Conservation (phyloP, 1,284 basidiomycete genomes). For the Spongispora temasekensis region DNA sequence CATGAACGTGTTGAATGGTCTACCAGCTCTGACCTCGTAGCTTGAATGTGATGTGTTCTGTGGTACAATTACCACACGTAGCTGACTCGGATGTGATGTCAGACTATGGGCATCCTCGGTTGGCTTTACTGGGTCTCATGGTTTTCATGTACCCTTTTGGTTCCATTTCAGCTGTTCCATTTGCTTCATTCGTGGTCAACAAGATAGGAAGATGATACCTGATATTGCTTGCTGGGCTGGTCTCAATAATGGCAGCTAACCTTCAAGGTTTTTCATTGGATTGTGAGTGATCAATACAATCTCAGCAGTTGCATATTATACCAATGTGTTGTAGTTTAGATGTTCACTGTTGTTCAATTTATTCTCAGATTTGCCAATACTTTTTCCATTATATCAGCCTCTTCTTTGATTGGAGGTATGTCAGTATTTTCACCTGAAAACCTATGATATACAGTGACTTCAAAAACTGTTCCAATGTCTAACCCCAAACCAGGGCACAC, state of each 20-base stretch:
- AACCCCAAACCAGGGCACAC: too few species aligned
- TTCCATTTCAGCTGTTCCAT: constrained; percentile 11
- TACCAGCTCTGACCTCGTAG: constrained; percentile 26
- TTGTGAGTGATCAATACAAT: constrained; percentile 6
- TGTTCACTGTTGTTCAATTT: constrained; percentile 24
- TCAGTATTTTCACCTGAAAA: neutral
- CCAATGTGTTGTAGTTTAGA: constrained; percentile 10
- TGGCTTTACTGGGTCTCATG: constrained; percentile 18
- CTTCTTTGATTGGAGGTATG: constrained; percentile 22
- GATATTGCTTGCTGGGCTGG: constrained; percentile 16
- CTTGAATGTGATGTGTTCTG: constrained; percentile 17
- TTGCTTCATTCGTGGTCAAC: constrained; percentile 17
- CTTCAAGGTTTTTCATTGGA: constrained; percentile 21
- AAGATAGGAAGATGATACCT: constrained; percentile 19
- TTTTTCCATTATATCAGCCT: constrained; percentile 16
- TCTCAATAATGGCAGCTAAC: constrained; percentile 12
- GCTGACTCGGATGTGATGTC: neutral
- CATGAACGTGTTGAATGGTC: constrained; percentile 16
- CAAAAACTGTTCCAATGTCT: too few species aligned
- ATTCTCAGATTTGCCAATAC: constrained; percentile 17
- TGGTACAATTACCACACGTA: neutral
- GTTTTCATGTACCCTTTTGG: constrained; percentile 20
- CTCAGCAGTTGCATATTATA: neutral
- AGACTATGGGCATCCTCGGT: constrained; percentile 25
- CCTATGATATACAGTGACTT: too few species aligned